Percentiles rank a stretch among this genome's conserved stretches.
Evolutionary conservation across 371 early-diverging fungal genomes (phyloP).

Genomic region (Circinella minor): DNA sequence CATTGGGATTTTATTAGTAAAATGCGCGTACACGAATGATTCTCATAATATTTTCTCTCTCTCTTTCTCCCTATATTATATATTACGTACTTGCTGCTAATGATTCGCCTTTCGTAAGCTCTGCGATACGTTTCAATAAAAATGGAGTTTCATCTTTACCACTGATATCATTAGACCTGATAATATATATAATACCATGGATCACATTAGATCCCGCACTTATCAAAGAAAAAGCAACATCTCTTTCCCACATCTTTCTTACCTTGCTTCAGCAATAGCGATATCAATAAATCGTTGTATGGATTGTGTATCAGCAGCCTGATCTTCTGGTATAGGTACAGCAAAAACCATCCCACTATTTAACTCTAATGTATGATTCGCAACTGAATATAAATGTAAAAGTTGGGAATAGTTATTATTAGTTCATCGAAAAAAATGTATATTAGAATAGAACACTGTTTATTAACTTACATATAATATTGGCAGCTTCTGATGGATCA

Average conservation of each 20-base stretch:
- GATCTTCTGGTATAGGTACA: conserved; percentile 83
- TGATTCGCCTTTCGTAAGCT: conserved; percentile 82
- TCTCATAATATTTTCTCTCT: too few species aligned
- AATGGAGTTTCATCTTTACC: conserved; percentile 95
- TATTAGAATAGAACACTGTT: neutral
- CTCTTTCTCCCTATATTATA: too few species aligned
- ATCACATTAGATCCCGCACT: too few species aligned
- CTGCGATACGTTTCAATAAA: conserved; percentile 79
- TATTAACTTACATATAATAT: conserved; percentile 56
- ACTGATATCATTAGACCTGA: conserved; percentile 55
- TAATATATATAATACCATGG: neutral
- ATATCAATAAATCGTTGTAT: conserved; percentile 74
- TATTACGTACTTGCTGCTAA: conserved; percentile 73
- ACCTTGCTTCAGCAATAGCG: conserved; percentile 75
- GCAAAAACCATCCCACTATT: conserved; percentile 87
- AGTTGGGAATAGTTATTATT: too few species aligned
- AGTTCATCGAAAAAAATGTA: neutral
- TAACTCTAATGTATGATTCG: conserved; percentile 69
- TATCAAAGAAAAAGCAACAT: neutral
- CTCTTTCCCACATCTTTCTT: conserved; percentile 11
- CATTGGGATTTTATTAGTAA: too few species aligned
- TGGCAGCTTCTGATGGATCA: conserved; percentile 68
- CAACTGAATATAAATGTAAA: conserved; percentile 38
- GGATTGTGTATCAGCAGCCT: conserved; percentile 62
- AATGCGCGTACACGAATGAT: too few species aligned